Conservation (phyloP, 2,329 filamentous ascomycete species). For the Cladophialophora yegresii region DNA sequence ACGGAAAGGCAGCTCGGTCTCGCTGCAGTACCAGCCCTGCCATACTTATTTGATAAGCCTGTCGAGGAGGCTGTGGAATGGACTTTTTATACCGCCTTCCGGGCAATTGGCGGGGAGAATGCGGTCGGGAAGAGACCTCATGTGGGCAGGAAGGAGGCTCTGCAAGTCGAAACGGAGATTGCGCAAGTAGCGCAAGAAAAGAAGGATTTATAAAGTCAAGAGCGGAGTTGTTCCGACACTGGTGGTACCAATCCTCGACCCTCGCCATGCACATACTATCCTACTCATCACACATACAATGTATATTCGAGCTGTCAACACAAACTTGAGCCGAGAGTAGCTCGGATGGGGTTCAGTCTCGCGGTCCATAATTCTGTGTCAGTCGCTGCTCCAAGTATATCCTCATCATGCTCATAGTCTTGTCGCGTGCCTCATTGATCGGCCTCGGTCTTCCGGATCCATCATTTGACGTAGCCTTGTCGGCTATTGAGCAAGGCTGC, state of each 20-base stretch:
- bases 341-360: neutral
- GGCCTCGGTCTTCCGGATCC: neutral
- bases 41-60: constrained; percentile 63
- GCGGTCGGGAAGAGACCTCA: constrained; percentile 48
- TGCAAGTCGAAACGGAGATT: constrained; percentile 28
- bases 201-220: constrained; percentile 31
- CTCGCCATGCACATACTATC: constrained; percentile 5
- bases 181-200: constrained; percentile 24
- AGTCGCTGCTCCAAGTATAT: neutral
- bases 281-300: constrained; percentile 1
- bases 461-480: neutral
- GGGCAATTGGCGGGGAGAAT: constrained; percentile 66
- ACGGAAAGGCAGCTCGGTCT: constrained; percentile 57
- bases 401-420: neutral
- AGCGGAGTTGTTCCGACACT: neutral
- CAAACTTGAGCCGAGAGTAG: neutral
- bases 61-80: constrained; percentile 91
- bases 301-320: neutral
- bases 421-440: neutral
- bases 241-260: neutral
- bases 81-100: constrained; percentile 81
- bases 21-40: constrained; percentile 45
- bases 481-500: neutral
- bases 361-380: neutral
- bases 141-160: constrained; percentile 32